phyloP scores from a whole-genome alignment of 2,329 filamentous ascomycete genomes.

The Chaetomium sp. region DNA sequence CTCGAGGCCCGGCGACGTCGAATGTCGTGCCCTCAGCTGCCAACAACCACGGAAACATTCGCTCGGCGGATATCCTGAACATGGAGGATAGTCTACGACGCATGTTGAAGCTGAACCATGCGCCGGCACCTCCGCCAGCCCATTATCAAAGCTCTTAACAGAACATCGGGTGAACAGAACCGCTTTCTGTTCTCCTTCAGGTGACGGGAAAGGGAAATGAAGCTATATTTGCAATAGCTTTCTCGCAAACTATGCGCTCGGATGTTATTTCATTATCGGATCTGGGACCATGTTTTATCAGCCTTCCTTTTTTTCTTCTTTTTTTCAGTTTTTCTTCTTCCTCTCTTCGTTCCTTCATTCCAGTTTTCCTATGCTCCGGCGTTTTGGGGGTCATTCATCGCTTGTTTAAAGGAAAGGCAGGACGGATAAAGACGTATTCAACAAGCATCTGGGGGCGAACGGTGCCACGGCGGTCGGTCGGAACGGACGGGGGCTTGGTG shows the following conservation, averaged over 20 bases:
- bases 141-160: constrained; percentile 17
- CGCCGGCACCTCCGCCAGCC: background rate
- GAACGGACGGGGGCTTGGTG: background rate
- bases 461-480: background rate
- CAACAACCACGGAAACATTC: constrained; percentile 13
- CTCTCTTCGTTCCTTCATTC: constrained; percentile 8
- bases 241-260: constrained; percentile 2
- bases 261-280: constrained; percentile 4
- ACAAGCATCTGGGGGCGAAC: constrained; percentile 1
- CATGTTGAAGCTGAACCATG: constrained; percentile 37
- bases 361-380: background rate
- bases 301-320: background rate
- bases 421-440: background rate
- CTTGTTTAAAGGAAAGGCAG: background rate
- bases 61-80: constrained; percentile 36
- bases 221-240: background rate
- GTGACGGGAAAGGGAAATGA: background rate
- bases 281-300: constrained; percentile 13
- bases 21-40: constrained; percentile 12
- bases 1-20: background rate
- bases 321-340: background rate
- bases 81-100: constrained; percentile 50
- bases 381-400: background rate
- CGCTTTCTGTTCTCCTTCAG: background rate
- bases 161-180: too few species aligned